Evolutionary conservation across 495 filamentous ascomycete genomes (phyloP), one percentile per base, ranked within the genome.

Genomic region (Lepidopterella palustris): DNA sequence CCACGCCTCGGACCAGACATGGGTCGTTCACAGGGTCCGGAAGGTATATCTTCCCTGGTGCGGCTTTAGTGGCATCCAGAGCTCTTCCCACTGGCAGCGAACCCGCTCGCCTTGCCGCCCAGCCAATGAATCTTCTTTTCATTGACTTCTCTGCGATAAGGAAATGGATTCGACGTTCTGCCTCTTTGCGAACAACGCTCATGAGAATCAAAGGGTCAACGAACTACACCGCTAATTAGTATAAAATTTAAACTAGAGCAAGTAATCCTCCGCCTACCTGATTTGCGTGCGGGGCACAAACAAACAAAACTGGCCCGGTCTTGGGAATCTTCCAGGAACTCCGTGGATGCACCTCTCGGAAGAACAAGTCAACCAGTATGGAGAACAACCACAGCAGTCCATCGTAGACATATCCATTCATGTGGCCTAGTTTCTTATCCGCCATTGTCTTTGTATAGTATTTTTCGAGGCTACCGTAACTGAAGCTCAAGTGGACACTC

Each of bases 211-310:
- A 80, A 32, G 91, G 92, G 67, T 99, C 93, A 64, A 97, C 90
- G 65, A 99, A 99, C 85, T 92, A 55, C 31, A 1, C 10, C 40
- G 15, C 23, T 11, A 42, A 13, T 42, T 18, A 51, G 5, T 13
- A n/a, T 4, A n/a, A 3, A 15, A 18, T 4, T 3, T 5, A 11
- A 11, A 21, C 15, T 11, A 51, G 13, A 3, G 47, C 47, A 21
- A 3, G 23, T 28, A 40, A 15, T 20, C 45, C 53, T 55, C 35
- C 10, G 69, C 74, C 25, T 78, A 91, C 89, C 83, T 98, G 93
- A 71, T 98, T 98, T 48, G 93, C 95, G 80, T 98, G 93, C 61
- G 93, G 93, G 20, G 95, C 93, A n/a, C 91, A 92, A 60, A 98
- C 93, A 68, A 98, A 92, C 40, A 98, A 90, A 55, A 98, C 82